phyloP scores from a whole-genome alignment of 345 rosid species.

The Sisymbrium altissimum region DNA sequence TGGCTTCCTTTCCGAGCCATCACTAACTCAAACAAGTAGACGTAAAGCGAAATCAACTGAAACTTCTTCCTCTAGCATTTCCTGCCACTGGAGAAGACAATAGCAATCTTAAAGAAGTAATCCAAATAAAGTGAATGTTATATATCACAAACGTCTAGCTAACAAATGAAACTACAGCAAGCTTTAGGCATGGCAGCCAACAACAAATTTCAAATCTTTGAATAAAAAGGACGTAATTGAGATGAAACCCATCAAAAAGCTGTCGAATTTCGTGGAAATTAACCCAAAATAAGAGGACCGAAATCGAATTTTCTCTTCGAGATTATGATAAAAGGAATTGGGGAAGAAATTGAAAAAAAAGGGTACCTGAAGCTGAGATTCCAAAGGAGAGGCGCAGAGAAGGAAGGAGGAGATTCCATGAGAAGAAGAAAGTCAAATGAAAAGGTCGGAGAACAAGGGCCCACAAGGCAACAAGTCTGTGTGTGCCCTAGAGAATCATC shows the following conservation, averaged over 20 bases:
- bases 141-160: background rate
- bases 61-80: background rate
- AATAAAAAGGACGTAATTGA: background rate
- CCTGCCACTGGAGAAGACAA: constrained; percentile 27
- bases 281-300: background rate
- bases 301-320: background rate
- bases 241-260: constrained; percentile 16
- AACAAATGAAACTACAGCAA: background rate
- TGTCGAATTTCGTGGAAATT: background rate
- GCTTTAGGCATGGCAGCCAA: background rate
- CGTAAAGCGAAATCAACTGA: constrained; percentile 20
- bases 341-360: background rate
- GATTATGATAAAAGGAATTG: background rate
- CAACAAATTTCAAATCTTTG: background rate
- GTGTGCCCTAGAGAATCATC: constrained; percentile 17
- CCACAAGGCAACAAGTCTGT: background rate
- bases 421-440: constrained; percentile 13
- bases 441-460: background rate
- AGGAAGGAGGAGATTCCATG: constrained; percentile 21
- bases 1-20: constrained; percentile 92
- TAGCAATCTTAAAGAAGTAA: background rate
- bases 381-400: constrained; percentile 22
- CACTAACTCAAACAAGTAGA: background rate
- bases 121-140: background rate
- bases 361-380: constrained; percentile 30